A percentile compares a stretch with the other conserved stretches of the same genome.
Evolutionary conservation across 257 asterid species (phyloP).

Genomic region (Solanum medicagineum): DNA sequence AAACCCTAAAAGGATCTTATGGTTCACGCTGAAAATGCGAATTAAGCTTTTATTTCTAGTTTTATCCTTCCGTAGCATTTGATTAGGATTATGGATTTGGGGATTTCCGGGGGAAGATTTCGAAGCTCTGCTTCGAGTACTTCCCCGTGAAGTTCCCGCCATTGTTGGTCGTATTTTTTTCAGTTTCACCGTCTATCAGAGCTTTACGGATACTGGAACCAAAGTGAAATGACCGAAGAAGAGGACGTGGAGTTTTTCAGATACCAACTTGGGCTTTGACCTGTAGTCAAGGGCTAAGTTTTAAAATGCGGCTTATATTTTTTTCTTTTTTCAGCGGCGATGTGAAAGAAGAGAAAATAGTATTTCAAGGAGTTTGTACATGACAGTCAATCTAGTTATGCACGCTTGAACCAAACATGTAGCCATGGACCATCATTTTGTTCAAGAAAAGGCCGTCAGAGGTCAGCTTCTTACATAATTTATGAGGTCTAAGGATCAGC

Average conservation of each 20-base stretch:
- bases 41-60: slow-evolving; percentile 17
- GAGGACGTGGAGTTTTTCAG: background rate
- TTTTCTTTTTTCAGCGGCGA: too few species aligned
- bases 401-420: too few species aligned
- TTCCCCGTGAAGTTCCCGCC: slow-evolving; percentile 51
- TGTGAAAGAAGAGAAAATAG: too few species aligned
- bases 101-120: slow-evolving; percentile 20
- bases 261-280: background rate
- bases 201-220: background rate
- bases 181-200: background rate
- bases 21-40: slow-evolving; percentile 17
- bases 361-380: too few species aligned
- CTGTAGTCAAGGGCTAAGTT: background rate
- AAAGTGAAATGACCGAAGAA: background rate
- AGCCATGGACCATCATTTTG: too few species aligned
- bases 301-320: too few species aligned
- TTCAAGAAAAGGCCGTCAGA: too few species aligned
- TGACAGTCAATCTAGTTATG: too few species aligned
- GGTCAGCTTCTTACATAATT: too few species aligned
- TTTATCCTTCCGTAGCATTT: slow-evolving; percentile 18
- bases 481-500: too few species aligned
- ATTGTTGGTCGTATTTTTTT: slow-evolving; percentile 10
- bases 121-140: slow-evolving; percentile 18
- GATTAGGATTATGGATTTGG: slow-evolving; percentile 1
- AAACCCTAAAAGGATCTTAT: slow-evolving; percentile 17